Percentiles rank a stretch among this genome's conserved stretches.
Conservation (phyloP, 2,329 filamentous ascomycete genomes). For the Colletotrichum gigasporum region DNA sequence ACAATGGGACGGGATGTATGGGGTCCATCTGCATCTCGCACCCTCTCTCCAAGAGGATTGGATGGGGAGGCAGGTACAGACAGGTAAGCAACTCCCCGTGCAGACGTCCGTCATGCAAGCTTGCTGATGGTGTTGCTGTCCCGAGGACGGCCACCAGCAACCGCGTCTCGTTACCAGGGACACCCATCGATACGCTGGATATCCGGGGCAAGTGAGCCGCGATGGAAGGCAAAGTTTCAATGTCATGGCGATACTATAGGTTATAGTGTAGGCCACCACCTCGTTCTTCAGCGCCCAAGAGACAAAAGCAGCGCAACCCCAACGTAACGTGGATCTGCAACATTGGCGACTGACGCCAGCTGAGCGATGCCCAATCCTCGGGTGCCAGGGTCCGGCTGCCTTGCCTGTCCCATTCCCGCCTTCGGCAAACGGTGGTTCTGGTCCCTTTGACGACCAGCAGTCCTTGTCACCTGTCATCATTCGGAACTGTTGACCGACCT, state of each 20-base stretch:
- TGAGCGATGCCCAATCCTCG: background rate
- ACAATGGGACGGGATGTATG: constrained; percentile 20
- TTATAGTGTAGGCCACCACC: background rate
- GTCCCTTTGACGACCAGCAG: background rate
- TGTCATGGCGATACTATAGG: background rate
- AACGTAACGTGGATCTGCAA: background rate
- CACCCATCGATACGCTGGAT: background rate
- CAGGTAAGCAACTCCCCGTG: constrained; percentile 16
- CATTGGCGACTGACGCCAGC: background rate
- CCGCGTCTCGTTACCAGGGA: background rate
- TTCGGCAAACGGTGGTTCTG: background rate
- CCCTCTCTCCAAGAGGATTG: background rate
- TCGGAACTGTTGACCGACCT: constrained; percentile 1
- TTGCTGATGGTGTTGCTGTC: background rate
- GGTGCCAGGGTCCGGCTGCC: background rate
- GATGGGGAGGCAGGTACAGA: constrained; percentile 8
- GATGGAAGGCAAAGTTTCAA: background rate
- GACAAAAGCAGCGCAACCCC: no score
- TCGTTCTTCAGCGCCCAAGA: constrained; percentile 8
- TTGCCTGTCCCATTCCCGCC: background rate
- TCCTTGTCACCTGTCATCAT: constrained; percentile 4
- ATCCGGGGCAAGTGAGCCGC: background rate
- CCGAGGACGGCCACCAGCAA: background rate
- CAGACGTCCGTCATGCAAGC: constrained; percentile 21
- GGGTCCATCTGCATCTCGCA: constrained; percentile 3